phyloP scores from a whole-genome alignment of 164 flowering plant species.

The Euptelea pleiosperma region DNA sequence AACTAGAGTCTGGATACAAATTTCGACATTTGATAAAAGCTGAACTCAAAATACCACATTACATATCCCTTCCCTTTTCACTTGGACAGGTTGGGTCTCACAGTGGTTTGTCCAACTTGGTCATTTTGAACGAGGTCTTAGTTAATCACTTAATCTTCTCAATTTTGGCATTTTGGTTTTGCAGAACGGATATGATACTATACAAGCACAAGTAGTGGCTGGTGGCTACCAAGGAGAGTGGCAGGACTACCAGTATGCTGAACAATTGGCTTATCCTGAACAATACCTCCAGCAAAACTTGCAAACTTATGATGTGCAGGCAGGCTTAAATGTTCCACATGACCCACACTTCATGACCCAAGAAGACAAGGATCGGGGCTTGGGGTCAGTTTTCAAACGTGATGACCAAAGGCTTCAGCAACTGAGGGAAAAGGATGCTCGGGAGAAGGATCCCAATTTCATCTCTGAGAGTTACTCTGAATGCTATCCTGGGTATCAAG shows the following conservation, averaged over 20 bases:
- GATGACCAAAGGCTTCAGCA: slow-evolving; percentile 95
- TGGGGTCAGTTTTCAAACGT: slow-evolving; percentile 98
- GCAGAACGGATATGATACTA: slow-evolving; percentile 78
- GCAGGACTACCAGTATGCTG: slow-evolving; percentile 87
- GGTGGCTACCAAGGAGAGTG: slow-evolving; percentile 78
- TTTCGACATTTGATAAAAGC: not conserved
- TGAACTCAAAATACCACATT: not conserved
- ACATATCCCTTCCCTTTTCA: not conserved
- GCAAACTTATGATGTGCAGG: slow-evolving; percentile 59
- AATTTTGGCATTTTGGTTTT: slow-evolving; percentile 11
- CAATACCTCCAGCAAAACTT: slow-evolving; percentile 70
- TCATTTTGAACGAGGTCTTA: not conserved
- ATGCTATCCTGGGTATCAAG: slow-evolving; percentile 98
- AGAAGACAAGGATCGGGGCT: slow-evolving; percentile 96
- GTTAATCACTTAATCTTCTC: not conserved
- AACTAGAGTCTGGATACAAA: no score
- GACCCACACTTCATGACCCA: slow-evolving; percentile 94
- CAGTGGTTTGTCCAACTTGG: not conserved
- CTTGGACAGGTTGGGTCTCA: slow-evolving; percentile 1
- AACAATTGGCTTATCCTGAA: slow-evolving; percentile 80
- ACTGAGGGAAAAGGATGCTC: slow-evolving; percentile 88
- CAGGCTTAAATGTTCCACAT: slow-evolving; percentile 35
- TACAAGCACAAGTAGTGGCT: slow-evolving; percentile 66
- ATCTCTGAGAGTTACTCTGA: slow-evolving; percentile 98
- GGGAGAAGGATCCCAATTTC: slow-evolving; percentile 98